phyloP scores from a whole-genome alignment of 139 green algal genomes.

The Parachlorella kessleri region DNA sequence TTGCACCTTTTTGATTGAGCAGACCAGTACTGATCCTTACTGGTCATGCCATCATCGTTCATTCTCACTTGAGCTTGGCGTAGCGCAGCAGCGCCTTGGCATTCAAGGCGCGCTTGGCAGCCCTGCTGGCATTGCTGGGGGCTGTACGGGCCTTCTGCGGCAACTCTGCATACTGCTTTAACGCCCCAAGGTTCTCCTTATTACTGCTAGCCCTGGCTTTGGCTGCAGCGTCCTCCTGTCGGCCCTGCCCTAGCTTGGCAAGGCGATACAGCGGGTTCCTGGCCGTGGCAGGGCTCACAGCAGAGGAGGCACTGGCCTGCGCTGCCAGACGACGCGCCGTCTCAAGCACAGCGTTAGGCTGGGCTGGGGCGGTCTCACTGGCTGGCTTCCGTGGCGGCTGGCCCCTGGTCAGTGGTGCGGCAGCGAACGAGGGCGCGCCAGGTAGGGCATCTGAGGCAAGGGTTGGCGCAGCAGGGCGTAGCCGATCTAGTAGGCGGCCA shows the following conservation, averaged over 20 bases:
- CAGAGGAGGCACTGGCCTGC: too few species aligned
- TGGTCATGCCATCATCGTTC: neutral
- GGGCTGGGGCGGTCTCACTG: too few species aligned
- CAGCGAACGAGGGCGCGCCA: too few species aligned
- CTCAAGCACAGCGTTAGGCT: too few species aligned
- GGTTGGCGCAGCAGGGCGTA: neutral
- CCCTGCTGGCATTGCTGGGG: too few species aligned
- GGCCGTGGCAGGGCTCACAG: neutral
- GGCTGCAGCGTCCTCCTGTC: neutral
- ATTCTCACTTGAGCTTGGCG: neutral
- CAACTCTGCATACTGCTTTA: slow-evolving; percentile 5
- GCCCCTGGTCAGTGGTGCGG: too few species aligned
- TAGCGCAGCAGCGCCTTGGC: slow-evolving; percentile 3
- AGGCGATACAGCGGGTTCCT: slow-evolving; percentile 10
- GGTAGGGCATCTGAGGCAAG: too few species aligned
- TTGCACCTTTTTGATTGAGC: neutral
- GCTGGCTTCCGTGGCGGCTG: too few species aligned
- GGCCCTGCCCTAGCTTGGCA: slow-evolving; percentile 1
- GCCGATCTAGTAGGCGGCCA: too few species aligned
- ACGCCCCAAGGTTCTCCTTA: neutral
- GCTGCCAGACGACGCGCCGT: too few species aligned
- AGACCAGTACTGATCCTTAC: neutral
- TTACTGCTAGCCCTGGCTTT: neutral
- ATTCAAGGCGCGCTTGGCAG: neutral
- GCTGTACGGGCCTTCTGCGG: neutral